Evolutionary conservation across 495 filamentous ascomycete genomes (phyloP).

Genomic region (Hypoxylon perforatum): DNA sequence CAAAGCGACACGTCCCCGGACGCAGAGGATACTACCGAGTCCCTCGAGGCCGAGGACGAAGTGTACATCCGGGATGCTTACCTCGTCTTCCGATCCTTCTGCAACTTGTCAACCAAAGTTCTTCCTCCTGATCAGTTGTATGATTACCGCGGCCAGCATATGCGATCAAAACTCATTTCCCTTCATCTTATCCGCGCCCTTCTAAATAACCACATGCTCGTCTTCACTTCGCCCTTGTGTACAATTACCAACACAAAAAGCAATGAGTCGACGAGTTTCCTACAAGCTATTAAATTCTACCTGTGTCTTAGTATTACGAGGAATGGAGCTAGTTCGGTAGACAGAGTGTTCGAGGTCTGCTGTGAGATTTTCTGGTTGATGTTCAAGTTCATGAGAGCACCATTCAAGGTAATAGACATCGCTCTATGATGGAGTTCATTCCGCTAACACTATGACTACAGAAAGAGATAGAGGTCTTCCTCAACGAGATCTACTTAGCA

Average conservation of each 20-base stretch:
- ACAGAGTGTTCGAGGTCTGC: conserved; percentile 90
- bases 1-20: conserved; percentile 58
- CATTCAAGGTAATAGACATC: conserved; percentile 77
- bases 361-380: conserved; percentile 99
- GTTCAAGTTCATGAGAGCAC: conserved; percentile 90
- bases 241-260: conserved; percentile 88
- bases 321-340: conserved; percentile 93
- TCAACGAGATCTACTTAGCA: conserved; percentile 97
- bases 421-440: not conserved
- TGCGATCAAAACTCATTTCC: conserved; percentile 96
- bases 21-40: conserved; percentile 66
- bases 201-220: conserved; percentile 86
- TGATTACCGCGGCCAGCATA: conserved; percentile 90
- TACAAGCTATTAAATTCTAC: conserved; percentile 97
- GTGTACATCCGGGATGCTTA: conserved; percentile 97
- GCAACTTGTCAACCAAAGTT: conserved; percentile 93
- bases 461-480: conserved; percentile 97
- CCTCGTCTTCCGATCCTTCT: conserved; percentile 95
- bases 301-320: conserved; percentile 92
- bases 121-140: conserved; percentile 89
- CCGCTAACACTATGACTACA: conserved; percentile 49
- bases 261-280: conserved; percentile 85
- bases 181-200: conserved; percentile 93
- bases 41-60: conserved; percentile 88
- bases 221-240: conserved; percentile 88